phyloP scores from a whole-genome alignment of 495 filamentous ascomycete genomes.

The Chlorociboria aeruginascens region DNA sequence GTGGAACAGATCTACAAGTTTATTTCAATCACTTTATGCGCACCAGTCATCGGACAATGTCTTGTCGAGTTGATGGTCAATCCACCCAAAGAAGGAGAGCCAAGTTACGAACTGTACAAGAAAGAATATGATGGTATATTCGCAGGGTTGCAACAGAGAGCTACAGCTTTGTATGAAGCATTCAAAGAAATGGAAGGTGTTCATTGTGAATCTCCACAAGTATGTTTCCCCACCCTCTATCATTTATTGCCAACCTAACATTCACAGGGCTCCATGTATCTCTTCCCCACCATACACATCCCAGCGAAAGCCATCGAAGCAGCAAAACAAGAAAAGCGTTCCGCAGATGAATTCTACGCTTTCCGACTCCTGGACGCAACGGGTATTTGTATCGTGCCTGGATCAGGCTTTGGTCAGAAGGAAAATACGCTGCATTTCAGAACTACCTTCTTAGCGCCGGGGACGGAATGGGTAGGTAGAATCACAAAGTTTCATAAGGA shows the following conservation, averaged over 20 bases:
- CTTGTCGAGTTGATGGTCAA: constrained; percentile 95
- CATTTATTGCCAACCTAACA: background rate
- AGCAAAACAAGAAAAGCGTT: constrained; percentile 59
- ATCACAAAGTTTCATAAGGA: constrained; percentile 83
- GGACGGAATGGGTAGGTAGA: constrained; percentile 84
- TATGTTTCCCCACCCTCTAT: constrained; percentile 17
- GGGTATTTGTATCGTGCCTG: constrained; percentile 90
- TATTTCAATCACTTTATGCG: constrained; percentile 87
- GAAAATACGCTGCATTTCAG: constrained; percentile 87
- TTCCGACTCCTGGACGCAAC: constrained; percentile 83
- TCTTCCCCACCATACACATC: constrained; percentile 86
- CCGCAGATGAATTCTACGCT: constrained; percentile 89
- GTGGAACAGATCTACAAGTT: constrained; percentile 96
- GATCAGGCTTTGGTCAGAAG: constrained; percentile 87
- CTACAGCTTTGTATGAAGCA: constrained; percentile 72
- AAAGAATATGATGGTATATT: constrained; percentile 75
- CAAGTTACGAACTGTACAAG: constrained; percentile 70
- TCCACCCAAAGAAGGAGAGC: constrained; percentile 71
- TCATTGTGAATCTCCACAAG: constrained; percentile 67
- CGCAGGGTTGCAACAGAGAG: constrained; percentile 61
- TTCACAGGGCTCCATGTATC: constrained; percentile 82
- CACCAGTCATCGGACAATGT: constrained; percentile 91
- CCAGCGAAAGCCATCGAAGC: constrained; percentile 61
- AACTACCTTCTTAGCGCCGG: constrained; percentile 92
- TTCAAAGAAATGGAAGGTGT: constrained; percentile 95